Percentiles rank a stretch among this genome's conserved stretches.
Conservation (phyloP, 495 filamentous ascomycete species). For the Penicillium crystallinum region DNA sequence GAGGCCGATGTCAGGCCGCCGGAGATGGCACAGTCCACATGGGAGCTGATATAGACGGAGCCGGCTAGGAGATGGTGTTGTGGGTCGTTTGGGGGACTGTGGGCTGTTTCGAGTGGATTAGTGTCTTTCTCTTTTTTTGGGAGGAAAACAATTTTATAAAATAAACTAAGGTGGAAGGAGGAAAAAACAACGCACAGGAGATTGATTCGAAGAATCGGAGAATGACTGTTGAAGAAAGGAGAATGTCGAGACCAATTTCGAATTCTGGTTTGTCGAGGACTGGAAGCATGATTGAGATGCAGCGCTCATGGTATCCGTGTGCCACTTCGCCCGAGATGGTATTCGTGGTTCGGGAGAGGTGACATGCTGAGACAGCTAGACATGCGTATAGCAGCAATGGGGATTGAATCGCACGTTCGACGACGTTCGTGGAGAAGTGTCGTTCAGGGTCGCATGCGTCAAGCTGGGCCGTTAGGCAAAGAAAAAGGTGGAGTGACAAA, state of each 20-base stretch:
- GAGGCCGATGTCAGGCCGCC: conserved; percentile 36
- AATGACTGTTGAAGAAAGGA: conserved; percentile 38
- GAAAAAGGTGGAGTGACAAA: neutral
- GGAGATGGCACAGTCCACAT: conserved; percentile 36
- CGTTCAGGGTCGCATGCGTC: conserved; percentile 36
- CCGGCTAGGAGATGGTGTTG: conserved; percentile 40
- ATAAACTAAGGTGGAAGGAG: neutral
- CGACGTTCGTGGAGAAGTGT: conserved; percentile 33
- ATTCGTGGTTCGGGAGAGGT: conserved; percentile 35
- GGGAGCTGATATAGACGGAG: conserved; percentile 41
- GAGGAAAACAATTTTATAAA: neutral
- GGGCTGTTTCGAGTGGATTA: conserved; percentile 16
- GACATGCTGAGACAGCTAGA: conserved; percentile 37
- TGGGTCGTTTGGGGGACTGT: conserved; percentile 33
- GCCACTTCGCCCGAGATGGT: conserved; percentile 29
- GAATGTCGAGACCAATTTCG: conserved; percentile 35
- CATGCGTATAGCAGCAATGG: conserved; percentile 38
- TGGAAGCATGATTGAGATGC: conserved; percentile 38
- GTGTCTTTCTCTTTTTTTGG: neutral
- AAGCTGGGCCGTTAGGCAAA: conserved; percentile 18
- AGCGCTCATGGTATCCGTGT: conserved; percentile 41
- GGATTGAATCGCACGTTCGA: conserved; percentile 30
- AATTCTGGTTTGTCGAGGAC: conserved; percentile 33
- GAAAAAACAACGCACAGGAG: conserved; percentile 25
- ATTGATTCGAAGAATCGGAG: conserved; percentile 42